Base-by-base conservation (phyloP, 352 stramenopile species). In the Pythium grandisporangium region DNA sequence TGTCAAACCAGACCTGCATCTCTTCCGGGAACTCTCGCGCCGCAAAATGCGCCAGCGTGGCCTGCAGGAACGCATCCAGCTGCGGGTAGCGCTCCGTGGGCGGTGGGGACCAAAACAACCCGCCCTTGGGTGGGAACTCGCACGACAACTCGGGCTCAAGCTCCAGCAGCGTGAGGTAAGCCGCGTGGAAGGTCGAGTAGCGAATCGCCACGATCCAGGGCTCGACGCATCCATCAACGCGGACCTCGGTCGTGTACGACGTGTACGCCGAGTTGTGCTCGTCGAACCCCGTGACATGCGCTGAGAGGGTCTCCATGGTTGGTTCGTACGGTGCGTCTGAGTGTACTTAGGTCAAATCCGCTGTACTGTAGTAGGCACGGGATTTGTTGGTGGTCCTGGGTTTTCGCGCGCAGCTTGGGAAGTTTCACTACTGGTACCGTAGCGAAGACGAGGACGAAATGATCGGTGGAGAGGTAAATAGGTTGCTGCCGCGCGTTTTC, bases 141-240 rank as follows among this genome's bases (percentile, higher is more conserved):
- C 78, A 79, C 2, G 45, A 51, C 36, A 86, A 84, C 40, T 63
- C 43, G 30, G 58, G 60, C 38, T 84, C 72, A 7, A 72, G 26
- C 5, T 55, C 58, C 8, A 61, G 35, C 36, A 88, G 56, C 8
- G 64, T 59, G 42, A 27, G 43, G 59, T 88, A 84, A 42, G 78
- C 78, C 19, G 58, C 46, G 40, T 61, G 64, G 55, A 84, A 85
- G 6, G 61, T 63, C 53, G 63, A 79, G 58, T 86, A 88, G 39
- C 75, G 75, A 27, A 88, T 54, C 5, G 30, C 46, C 16, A 88
- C 48, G 21, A 51, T 52, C 71, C 74, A 88, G 4, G 43, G 8
- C 40, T 34, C 16, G 30, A 27, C 6, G 20, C 27, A 20, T 37
- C 54, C 55, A 24, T 68, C 52, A 5, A 34, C 32, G 13, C 30